Evolutionary conservation across 2,329 filamentous ascomycete genomes (phyloP).

Genomic region (Claviceps purpurea): DNA sequence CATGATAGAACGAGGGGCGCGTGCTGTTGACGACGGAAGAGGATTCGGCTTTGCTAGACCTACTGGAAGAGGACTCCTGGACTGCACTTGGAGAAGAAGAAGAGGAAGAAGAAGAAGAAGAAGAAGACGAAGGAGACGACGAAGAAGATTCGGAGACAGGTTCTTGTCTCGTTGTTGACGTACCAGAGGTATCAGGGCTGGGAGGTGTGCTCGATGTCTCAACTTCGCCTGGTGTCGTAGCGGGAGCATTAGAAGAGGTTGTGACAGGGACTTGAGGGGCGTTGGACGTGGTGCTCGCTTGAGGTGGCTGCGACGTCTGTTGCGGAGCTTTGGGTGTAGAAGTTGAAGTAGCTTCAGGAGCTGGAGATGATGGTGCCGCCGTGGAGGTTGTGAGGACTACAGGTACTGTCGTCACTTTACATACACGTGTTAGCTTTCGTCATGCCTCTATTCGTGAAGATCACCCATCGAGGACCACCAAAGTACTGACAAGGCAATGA

Average conservation of each 20-base stretch:
- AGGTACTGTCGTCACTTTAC: neutral
- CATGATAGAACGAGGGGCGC: slow-evolving; percentile 7
- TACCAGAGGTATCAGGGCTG: slow-evolving; percentile 12
- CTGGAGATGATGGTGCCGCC: neutral
- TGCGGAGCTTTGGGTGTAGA: neutral
- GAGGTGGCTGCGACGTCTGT: neutral
- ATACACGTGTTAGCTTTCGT: neutral
- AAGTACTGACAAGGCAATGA: neutral
- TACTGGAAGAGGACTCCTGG: slow-evolving; percentile 17
- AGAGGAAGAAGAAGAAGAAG: slow-evolving; percentile 3
- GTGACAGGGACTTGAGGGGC: slow-evolving; percentile 4
- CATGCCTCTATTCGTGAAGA: neutral
- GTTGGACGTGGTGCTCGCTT: slow-evolving; percentile 3
- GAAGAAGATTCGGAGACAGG: slow-evolving; percentile 18
- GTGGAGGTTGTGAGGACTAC: neutral
- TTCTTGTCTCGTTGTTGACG: slow-evolving; percentile 15
- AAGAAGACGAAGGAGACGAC: neutral
- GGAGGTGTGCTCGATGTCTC: slow-evolving; percentile 2
- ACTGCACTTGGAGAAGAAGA: slow-evolving; percentile 14
- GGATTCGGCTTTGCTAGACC: slow-evolving; percentile 12
- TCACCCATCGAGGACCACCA: neutral
- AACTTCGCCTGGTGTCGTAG: slow-evolving; percentile 1
- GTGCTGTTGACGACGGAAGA: slow-evolving; percentile 3
- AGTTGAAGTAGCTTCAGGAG: neutral
- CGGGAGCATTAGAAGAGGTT: neutral